Evolutionary conservation across 306 rosid genomes (phyloP), one percentile per base, ranked within the genome.

Genomic region (Lathyrus sativus): DNA sequence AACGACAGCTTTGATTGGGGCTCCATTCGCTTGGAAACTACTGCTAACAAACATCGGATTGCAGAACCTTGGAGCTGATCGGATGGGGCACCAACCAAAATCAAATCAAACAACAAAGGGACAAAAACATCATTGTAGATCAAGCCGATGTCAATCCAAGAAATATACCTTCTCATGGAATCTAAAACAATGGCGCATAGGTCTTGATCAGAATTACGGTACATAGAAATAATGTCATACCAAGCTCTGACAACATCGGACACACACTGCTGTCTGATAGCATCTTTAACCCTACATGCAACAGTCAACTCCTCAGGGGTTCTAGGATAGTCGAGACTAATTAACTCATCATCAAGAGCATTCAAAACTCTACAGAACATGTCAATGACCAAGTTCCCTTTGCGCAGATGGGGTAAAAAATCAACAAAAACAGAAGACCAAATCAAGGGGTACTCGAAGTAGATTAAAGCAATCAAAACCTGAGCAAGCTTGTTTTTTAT

Each of bases 311-410:
- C 99, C 26, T 85, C 97, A 0, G 84, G 70, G 38, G 88, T 88
- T 74, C 99, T 72, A 5, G 85, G 88, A 77, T 87, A 90, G 54
- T 93, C 99, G 74, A 90, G 71, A 79, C 88, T 90, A 66, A 93
- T 88, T 48, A 90, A 58, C 76, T 90, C 99, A 39, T 85, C 97
- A 42, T 93, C 99, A 64, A 93, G 78, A 14, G 90, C 86, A 81
- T 87, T 93, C 85, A 90, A 75, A 78, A 93, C 85, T 76, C 97
- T 91, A 76, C 92, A 93, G 72, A 93, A 90, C 99, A 93, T 93
- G 67, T 93, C 97, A 22, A 90, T 90, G 68, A 90, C 92, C 60
- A 77, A 24, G 3, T 69, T 81, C 31, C 99, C 99, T 73, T 93
- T 88, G 79, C 80, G 77, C 53, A 90, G 79, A 62, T 85, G 92